Base-by-base conservation (phyloP, 2,329 filamentous ascomycete species). In the Alternaria sp. region DNA sequence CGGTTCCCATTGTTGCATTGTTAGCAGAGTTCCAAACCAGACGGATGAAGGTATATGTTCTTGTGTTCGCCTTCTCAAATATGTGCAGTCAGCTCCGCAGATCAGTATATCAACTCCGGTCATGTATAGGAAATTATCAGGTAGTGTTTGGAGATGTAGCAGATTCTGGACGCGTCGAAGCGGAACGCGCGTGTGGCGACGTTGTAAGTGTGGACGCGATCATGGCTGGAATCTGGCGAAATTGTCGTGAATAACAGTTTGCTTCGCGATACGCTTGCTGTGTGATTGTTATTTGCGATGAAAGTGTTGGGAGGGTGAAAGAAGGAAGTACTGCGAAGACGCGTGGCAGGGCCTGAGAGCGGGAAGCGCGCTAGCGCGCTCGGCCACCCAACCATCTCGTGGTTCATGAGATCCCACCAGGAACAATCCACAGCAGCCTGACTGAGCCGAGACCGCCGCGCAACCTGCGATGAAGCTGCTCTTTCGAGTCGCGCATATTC, bases 401-500 rank as follows among this genome's bases (percentile, higher is more conserved):
- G 37, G 1, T 41, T 18, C 15, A n/a, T 41, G 37, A 41, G 37
- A 41, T 41, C 23, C 41, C 43, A 37, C 18, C 41, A 30, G 23
- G 21, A 33, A 46, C 21, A n/a, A 33, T 8, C 26, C 54, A 46
- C 44, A 45, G 5, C 41, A 54, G 12, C 30, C 18, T 14, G 18
- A 62, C 49, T 43, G 23, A n/a, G 18, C 41, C 10, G 15, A 30
- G 18, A 44, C 23, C n/a, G 12, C 45, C 47, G 6, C 20, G 14
- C 14, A 43, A 15, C 12, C 10, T 25, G 47, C 18, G 18, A 63
- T 64, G 61, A 64, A 56, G 49, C 7, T 50, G 23, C 30, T 60
- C 3, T 55, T 51, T 49, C 56, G 54, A 51, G 15, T 63, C 21
- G 56, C 59, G 33, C 56, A 60, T 44, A 30, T n/a, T 10, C 45